Base-by-base conservation (phyloP, 805 yeast genomes). In the Candida oleophila region DNA sequence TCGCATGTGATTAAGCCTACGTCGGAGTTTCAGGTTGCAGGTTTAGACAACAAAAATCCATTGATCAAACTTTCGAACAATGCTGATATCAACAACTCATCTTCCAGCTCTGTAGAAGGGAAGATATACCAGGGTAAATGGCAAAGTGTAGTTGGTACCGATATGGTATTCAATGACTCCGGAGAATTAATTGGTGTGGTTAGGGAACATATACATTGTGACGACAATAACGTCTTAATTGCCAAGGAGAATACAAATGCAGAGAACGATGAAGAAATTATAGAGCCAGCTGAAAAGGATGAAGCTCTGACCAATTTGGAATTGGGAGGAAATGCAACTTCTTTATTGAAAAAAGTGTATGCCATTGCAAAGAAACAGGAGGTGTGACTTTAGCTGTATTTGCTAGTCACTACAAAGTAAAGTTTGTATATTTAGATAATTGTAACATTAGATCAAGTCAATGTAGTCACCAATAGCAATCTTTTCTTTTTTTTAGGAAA, bases 101-200 rank as follows among this genome's bases (percentile, higher is more conserved):
- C 48, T 9, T 28, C 18, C 20, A 41, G 38, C 15, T 9, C 47
- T 3, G 62, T 67, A 3, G 75, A 72, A 49, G 76, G 74, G 16
- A 70, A 76, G 34, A 64, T 88, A 3, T 89, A 81, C 60, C 80
- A 82, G 62, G 94, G 96, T 1, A 68, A 73, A 19, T 91, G 97
- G 97, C 73, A 76, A 38, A 78, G 78, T 45, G 64, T 89, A 2
- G 83, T 88, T 1, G 98, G 98, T 0, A 86, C 95, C 0, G 97
- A 71, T 42, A 54, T 70, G 46, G 55, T 72, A 2, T 68, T 71
- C 49, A 76, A 73, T 49, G 77, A 72, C 41, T 60, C 69, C 47
- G 77, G 76, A 0, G 71, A 71, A 32, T 53, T 68, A 36, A 57
- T 71, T 28, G 74, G 74, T 0, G 63, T 64, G 25, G 75, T 69